Percentiles rank a stretch among this genome's conserved stretches.
Conservation (phyloP, 2,329 filamentous ascomycete species). For the Lachnellula occidentalis region DNA sequence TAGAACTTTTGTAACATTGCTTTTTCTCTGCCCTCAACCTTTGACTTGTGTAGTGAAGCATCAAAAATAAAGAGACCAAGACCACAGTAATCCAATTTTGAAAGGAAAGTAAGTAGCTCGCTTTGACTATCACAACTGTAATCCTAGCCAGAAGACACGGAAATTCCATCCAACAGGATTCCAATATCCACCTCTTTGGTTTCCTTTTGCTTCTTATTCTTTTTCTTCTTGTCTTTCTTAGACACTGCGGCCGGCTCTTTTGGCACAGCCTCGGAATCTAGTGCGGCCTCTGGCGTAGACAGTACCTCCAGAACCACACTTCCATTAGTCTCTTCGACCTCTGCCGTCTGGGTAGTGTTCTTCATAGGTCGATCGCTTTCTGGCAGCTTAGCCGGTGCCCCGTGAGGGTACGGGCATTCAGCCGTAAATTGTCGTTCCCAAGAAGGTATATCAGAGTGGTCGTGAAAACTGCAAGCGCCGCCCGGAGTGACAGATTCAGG, state of each 20-base stretch:
- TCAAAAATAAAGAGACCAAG: too few species aligned
- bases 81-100: not conserved
- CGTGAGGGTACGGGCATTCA: not conserved
- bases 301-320: not conserved
- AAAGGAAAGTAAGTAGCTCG: not conserved
- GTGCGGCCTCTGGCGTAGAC: not conserved
- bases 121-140: not conserved
- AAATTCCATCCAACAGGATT: not conserved
- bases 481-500: not conserved
- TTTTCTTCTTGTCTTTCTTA: not conserved
- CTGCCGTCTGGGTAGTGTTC: not conserved
- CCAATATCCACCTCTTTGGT: not conserved
- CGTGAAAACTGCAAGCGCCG: slow-evolving; percentile 2
- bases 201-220: not conserved
- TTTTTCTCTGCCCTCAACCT: too few species aligned
- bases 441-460: slow-evolving; percentile 1
- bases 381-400: not conserved
- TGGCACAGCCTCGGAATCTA: not conserved
- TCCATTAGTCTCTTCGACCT: not conserved
- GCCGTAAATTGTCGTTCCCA: not conserved
- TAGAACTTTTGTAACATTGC: too few species aligned
- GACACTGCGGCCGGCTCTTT: not conserved
- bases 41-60: too few species aligned
- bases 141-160: not conserved
- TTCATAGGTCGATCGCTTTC: not conserved